Conservation (phyloP, 805 yeast species). For the Brettanomyces custersianus region DNA sequence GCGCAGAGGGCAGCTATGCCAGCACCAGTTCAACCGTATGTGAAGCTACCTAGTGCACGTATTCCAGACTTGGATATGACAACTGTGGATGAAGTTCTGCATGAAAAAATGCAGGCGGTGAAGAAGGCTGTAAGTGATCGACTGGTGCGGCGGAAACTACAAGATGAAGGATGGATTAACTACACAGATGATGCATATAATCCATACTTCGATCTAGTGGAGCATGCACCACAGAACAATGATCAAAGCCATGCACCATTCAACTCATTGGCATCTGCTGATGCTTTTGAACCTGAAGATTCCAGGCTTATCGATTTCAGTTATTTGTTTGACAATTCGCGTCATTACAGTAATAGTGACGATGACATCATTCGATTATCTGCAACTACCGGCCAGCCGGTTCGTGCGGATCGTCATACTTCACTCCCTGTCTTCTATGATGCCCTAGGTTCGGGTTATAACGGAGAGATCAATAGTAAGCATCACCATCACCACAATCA, state of each 20-base stretch:
- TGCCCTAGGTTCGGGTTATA: slow-evolving; percentile 17
- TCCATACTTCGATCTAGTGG: slow-evolving; percentile 67
- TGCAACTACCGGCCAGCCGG: slow-evolving; percentile 41
- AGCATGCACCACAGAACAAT: slow-evolving; percentile 24
- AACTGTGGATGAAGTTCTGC: slow-evolving; percentile 66
- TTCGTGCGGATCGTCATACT: slow-evolving; percentile 30
- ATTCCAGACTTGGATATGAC: slow-evolving; percentile 88
- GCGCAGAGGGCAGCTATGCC: slow-evolving; percentile 12
- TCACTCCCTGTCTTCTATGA: slow-evolving; percentile 36
- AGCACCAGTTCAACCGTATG: slow-evolving; percentile 65
- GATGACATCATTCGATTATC: slow-evolving; percentile 27
- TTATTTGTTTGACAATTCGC: slow-evolving; percentile 34
- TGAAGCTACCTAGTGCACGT: slow-evolving; percentile 79
- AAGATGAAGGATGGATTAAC: slow-evolving; percentile 71
- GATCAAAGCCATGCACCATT: slow-evolving; percentile 66
- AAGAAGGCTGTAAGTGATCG: slow-evolving; percentile 81
- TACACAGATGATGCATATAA: slow-evolving; percentile 79
- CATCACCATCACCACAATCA: no score
- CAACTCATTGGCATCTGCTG: slow-evolving; percentile 66
- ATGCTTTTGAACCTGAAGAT: slow-evolving; percentile 56
- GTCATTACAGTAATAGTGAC: slow-evolving; percentile 26
- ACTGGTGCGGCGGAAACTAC: slow-evolving; percentile 59
- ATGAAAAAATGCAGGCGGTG: slow-evolving; percentile 69
- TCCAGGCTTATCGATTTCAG: slow-evolving; percentile 44
- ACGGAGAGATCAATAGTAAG: slow-evolving; percentile 8